phyloP scores from a whole-genome alignment of 352 stramenopile species.

The Pythium biforme region DNA sequence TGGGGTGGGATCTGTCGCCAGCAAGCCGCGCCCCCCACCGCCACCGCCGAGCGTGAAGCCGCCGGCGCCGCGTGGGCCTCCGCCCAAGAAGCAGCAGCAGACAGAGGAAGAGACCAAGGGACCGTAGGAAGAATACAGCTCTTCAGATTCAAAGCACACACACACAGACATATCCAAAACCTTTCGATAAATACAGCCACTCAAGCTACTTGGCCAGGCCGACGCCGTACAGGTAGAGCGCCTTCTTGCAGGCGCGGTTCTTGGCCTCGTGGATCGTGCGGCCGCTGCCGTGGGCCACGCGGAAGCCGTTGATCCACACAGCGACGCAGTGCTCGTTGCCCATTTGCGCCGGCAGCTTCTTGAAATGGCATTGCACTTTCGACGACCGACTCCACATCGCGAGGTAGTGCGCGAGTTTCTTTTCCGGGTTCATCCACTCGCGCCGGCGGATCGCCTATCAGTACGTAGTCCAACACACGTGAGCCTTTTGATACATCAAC shows the following conservation, averaged over 20 bases:
- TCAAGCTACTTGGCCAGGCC: conserved; percentile 31
- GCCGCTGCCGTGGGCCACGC: conserved; percentile 56
- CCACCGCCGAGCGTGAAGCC: conserved; percentile 57
- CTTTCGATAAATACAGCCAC: conserved; percentile 12
- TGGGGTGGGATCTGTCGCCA: conserved; percentile 3
- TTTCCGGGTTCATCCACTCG: conserved; percentile 83
- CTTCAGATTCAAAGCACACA: too few species aligned
- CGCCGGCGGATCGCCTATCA: conserved; percentile 57
- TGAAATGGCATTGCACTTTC: conserved; percentile 52
- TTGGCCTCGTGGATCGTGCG: conserved; percentile 69
- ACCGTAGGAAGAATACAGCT: conserved; percentile 9
- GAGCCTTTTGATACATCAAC: background rate
- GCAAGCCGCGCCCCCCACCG: conserved; percentile 58
- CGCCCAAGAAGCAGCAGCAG: conserved; percentile 32
- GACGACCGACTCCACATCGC: conserved; percentile 40
- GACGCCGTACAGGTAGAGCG: conserved; percentile 66
- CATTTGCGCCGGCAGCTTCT: conserved; percentile 29
- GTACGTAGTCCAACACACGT: background rate
- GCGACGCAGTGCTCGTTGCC: conserved; percentile 54
- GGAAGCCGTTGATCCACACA: conserved; percentile 64
- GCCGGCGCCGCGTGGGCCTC: conserved; percentile 57
- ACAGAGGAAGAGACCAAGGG: conserved; percentile 36
- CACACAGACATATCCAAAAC: conserved; percentile 1
- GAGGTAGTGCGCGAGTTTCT: conserved; percentile 67
- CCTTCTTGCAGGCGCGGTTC: conserved; percentile 64